Evolutionary conservation across 176 grass and related monocot genomes (phyloP).

Genomic region (Cenchrus purpureus): DNA sequence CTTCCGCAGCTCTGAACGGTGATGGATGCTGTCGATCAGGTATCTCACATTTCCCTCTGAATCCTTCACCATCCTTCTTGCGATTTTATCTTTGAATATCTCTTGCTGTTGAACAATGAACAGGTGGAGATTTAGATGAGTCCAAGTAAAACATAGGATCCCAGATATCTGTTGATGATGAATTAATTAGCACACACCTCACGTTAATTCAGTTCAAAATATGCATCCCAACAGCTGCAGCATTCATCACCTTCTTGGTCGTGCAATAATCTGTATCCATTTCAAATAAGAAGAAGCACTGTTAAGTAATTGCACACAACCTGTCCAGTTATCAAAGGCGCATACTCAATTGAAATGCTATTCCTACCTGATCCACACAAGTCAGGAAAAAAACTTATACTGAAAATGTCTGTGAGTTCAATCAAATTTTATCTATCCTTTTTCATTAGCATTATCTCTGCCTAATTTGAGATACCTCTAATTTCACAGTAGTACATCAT

Average conservation of each 20-base stretch:
- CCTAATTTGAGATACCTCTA: neutral
- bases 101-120: slow-evolving; percentile 44
- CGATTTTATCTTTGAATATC: slow-evolving; percentile 47
- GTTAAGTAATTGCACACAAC: neutral
- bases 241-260: slow-evolving; percentile 76
- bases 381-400: neutral
- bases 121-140: neutral
- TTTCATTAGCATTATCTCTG: neutral
- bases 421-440: neutral
- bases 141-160: neutral
- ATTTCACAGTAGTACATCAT: neutral
- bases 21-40: slow-evolving; percentile 62
- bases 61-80: slow-evolving; percentile 58
- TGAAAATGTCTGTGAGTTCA: neutral
- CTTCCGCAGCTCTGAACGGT: slow-evolving; percentile 49
- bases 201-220: slow-evolving; percentile 83
- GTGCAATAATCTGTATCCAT: slow-evolving; percentile 74
- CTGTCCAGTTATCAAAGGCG: neutral
- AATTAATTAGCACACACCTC: slow-evolving; percentile 47
- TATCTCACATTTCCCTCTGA: slow-evolving; percentile 50
- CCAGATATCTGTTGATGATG: neutral
- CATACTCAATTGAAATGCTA: neutral
- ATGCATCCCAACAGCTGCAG: slow-evolving; percentile 91
- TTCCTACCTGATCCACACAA: neutral
- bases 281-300: slow-evolving; percentile 3